Conservation (phyloP, 768 basidiomycete species). For the Lactarius tabidus region DNA sequence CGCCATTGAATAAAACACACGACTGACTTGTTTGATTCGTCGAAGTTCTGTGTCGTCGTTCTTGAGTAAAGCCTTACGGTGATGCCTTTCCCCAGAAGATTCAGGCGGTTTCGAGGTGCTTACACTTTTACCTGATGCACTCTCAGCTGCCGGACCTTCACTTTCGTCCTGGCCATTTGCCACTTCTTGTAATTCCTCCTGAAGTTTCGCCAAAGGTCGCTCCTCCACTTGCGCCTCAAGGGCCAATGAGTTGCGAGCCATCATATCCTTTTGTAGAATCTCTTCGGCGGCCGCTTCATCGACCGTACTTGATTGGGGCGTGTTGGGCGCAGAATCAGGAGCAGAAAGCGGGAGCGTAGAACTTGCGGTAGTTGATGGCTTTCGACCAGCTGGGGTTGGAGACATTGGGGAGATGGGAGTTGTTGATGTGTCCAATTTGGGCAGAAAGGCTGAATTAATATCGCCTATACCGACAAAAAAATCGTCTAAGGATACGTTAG, state of each 20-base stretch:
- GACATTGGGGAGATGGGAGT: conserved; percentile 33
- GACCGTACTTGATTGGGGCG: conserved; percentile 13
- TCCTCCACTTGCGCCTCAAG: conserved; percentile 84
- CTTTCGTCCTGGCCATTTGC: conserved; percentile 25
- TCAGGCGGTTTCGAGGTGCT: conserved; percentile 12
- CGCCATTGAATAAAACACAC: not conserved
- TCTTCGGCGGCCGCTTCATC: conserved; percentile 42
- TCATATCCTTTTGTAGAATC: conserved; percentile 48
- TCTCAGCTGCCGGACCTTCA: conserved; percentile 3
- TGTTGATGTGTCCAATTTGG: conserved; percentile 62
- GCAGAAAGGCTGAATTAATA: conserved; percentile 93
- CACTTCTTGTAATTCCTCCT: conserved; percentile 66
- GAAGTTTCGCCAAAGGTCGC: conserved; percentile 82
- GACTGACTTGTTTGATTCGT: conserved; percentile 66
- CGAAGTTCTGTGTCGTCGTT: conserved; percentile 82
- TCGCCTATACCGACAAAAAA: conserved; percentile 98
- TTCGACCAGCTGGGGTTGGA: not conserved
- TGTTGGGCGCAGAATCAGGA: not conserved
- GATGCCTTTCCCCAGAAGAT: conserved; percentile 40
- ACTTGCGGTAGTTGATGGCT: not conserved
- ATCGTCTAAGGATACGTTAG: conserved; percentile 59
- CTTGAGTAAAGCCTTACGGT: conserved; percentile 74
- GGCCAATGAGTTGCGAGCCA: conserved; percentile 67
- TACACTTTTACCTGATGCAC: conserved; percentile 6
- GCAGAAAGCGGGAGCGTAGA: conserved; percentile 9